phyloP scores from a whole-genome alignment of 257 asterid species.

The Nicotiana benthamiana region DNA sequence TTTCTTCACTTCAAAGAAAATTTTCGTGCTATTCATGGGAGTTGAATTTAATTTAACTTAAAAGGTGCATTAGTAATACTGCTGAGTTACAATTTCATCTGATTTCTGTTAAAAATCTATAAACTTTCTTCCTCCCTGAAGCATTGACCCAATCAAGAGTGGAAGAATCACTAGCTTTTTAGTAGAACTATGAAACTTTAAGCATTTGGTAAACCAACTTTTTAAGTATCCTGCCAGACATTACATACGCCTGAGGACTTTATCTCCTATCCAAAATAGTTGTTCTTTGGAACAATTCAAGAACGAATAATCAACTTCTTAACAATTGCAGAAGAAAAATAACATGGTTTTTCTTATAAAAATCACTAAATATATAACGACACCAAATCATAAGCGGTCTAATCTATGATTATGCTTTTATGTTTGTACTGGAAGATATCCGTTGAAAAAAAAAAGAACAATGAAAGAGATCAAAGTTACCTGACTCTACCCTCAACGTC shows the following conservation, averaged over 20 bases:
- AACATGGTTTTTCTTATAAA: not conserved
- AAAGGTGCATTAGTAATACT: not conserved
- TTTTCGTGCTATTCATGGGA: not conserved
- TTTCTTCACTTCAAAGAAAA: not conserved
- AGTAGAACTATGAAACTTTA: too few species aligned
- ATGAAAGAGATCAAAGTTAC: not conserved
- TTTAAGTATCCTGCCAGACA: not conserved
- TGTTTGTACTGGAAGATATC: not conserved
- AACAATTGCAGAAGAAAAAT: not conserved
- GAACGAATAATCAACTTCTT: not conserved
- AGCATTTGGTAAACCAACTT: not conserved
- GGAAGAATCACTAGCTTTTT: too few species aligned
- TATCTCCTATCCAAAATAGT: not conserved
- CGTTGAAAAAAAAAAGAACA: not conserved
- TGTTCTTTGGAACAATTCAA: not conserved
- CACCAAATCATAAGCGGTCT: not conserved
- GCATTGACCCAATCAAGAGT: too few species aligned
- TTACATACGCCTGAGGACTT: not conserved
- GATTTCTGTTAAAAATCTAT: too few species aligned
- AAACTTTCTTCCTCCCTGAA: too few species aligned
- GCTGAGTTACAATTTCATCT: not conserved
- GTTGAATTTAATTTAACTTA: not conserved
- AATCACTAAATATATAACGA: not conserved
- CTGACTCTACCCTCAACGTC: conserved; percentile 2
- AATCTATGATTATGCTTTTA: not conserved